Percentiles rank a stretch among this genome's conserved stretches.
phyloP scores from a whole-genome alignment of 2,329 filamentous ascomycete species.

The Celoporthe dispersa region DNA sequence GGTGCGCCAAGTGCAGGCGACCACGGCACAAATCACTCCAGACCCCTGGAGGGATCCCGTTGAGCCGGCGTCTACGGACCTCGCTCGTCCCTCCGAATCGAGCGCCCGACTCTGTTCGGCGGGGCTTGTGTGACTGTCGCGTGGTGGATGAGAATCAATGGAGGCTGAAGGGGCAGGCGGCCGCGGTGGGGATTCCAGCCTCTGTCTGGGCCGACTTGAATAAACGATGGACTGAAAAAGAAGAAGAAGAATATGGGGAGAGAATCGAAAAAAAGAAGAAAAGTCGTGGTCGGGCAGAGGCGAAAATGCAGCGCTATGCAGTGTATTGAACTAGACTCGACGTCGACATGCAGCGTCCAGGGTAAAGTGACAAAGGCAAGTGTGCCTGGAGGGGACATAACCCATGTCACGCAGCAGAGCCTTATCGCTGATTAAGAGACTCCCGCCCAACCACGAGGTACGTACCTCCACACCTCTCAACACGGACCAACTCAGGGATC shows the following conservation, averaged over 20 bases:
- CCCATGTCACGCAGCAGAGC: not conserved
- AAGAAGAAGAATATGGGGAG: not conserved
- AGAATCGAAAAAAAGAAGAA: conserved; percentile 2
- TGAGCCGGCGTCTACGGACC: not conserved
- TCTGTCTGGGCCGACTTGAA: not conserved
- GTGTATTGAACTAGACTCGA: conserved; percentile 3
- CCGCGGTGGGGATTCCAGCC: not conserved
- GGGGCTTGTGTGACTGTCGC: not conserved
- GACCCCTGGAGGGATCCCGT: conserved; percentile 3
- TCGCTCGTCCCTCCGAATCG: not conserved
- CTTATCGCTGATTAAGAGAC: conserved; percentile 7
- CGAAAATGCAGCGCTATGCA: conserved; percentile 6
- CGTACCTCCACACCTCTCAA: not conserved
- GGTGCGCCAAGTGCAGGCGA: conserved; percentile 14
- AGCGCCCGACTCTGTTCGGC: not conserved
- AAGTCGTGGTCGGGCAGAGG: not conserved
- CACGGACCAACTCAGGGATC: conserved; percentile 15
- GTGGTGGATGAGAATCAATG: not conserved
- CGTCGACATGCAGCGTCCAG: not conserved
- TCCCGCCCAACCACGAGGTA: not conserved
- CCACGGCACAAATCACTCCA: not conserved
- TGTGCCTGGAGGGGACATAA: not conserved
- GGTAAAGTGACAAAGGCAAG: not conserved
- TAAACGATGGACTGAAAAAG: not conserved
- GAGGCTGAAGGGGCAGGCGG: not conserved